Evolutionary conservation across 2,329 filamentous ascomycete genomes (phyloP), one percentile per base, ranked within the genome.

Genomic region (Clathrospora elynae): DNA sequence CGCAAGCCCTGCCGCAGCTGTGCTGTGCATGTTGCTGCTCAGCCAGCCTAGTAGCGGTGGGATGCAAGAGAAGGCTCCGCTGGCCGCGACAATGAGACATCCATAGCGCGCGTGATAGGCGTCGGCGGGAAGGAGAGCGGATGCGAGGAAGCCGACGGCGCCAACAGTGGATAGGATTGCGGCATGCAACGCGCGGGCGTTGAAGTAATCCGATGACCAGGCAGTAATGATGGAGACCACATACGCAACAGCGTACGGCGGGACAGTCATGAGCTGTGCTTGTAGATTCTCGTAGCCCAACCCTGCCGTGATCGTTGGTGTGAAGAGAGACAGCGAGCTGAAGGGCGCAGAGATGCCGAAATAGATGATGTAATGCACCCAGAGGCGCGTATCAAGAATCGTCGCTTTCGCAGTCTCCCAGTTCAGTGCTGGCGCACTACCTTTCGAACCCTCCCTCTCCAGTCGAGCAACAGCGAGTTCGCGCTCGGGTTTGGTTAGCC

Each of bases 21-120:
- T 87, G 40, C 77, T 82, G 59, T 80, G 80, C 34, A 87, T 73
- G 59, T 89, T 89, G 26, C 80, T 82, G 6, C 81, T 83, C 5
- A 88, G 72, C 85, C 84, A 87, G n/a, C 84, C 84, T 1, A 87
- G 74, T 46, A 89, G 75, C 0, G 85, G 84, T 0, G 86, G 85
- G 31, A 88, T 85, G 52, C 81, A 85, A 1, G 83, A 78, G 49
- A 89, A 89, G 0, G 84, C 75, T 1, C 86, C 85, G 2, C 80
- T 78, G 1, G 82, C 76, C 0, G 84, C 85, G 25, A 89, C 73
- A 20, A 88, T 85, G 7, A 89, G 76, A 49, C 83, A 86, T 23
- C 82, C 85, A 61, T 88, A 88, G n/a, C 86, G 81, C 11, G 73
- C 64, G 59, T 74, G 29, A 16, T 85, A 88, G 2, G 80, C 75